A percentile compares a stretch with the other conserved stretches of the same genome.
These are phyloP conservation scores for Phenoliferia sp. DNA, from an alignment of 1,284 basidiomycete genomes.

Conservation along the genomic window DNA sequence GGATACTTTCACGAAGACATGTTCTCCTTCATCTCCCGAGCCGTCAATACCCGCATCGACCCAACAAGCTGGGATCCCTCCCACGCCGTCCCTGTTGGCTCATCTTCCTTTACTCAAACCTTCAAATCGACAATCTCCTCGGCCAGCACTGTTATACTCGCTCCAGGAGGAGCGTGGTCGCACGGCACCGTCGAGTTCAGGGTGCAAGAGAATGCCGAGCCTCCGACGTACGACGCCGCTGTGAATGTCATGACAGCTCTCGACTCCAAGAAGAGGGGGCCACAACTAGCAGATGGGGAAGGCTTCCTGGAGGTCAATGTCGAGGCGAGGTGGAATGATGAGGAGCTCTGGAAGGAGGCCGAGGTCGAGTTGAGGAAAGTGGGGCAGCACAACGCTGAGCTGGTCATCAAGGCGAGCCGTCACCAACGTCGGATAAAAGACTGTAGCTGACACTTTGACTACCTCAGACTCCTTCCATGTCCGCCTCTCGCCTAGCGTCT, in stretches of 20 bases:
- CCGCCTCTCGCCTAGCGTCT: neutral
- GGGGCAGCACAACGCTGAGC: neutral
- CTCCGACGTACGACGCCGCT: neutral
- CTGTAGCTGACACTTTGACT: neutral
- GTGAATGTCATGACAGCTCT: neutral
- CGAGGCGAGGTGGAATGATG: constrained; percentile 9
- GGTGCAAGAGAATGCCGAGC: neutral
- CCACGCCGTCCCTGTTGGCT: neutral
- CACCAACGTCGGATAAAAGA: neutral
- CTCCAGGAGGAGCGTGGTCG: neutral
- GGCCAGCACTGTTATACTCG: neutral
- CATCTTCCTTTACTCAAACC: neutral
- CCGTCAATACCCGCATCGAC: neutral
- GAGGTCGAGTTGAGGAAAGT: neutral
- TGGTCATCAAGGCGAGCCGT: neutral
- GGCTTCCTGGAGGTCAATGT: constrained; percentile 11
- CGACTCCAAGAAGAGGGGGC: constrained; percentile 44
- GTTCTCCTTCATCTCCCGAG: neutral
- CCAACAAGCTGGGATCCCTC: neutral
- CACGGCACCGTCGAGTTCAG: neutral
- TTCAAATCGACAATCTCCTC: neutral
- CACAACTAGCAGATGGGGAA: constrained; percentile 49
- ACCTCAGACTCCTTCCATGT: constrained; percentile 1
- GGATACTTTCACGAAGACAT: no score
- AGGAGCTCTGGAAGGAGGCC: constrained; percentile 3